A percentile compares a stretch with the other conserved stretches of the same genome.
Evolutionary conservation across 495 filamentous ascomycete species (phyloP).

Genomic region (Penicillium mononematosum): DNA sequence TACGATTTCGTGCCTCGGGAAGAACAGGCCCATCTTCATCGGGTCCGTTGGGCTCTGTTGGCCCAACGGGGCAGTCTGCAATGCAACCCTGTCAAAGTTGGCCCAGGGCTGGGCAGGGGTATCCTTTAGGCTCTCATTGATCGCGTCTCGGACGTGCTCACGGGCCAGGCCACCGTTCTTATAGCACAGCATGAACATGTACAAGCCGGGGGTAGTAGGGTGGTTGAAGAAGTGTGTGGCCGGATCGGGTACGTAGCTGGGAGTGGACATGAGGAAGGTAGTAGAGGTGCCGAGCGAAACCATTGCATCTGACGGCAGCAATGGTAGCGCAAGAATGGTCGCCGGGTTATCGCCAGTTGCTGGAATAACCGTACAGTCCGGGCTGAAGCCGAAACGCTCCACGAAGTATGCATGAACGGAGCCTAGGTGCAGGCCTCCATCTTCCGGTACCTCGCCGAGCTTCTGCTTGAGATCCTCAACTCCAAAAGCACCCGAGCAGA

Average conservation of each 20-base stretch:
- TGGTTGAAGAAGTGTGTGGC: slow-evolving; percentile 90
- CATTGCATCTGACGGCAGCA: slow-evolving; percentile 85
- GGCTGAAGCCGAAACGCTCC: slow-evolving; percentile 71
- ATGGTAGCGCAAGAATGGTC: slow-evolving; percentile 85
- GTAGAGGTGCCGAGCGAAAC: slow-evolving; percentile 93
- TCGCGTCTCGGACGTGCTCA: slow-evolving; percentile 77
- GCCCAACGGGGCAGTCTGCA: slow-evolving; percentile 65
- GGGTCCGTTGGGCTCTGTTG: slow-evolving; percentile 49
- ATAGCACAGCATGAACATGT: slow-evolving; percentile 99
- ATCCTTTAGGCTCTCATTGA: slow-evolving; percentile 48
- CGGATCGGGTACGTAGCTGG: slow-evolving; percentile 81
- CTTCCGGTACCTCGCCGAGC: slow-evolving; percentile 74
- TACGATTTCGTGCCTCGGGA: slow-evolving; percentile 93
- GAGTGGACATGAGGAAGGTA: slow-evolving; percentile 95
- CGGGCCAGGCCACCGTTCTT: slow-evolving; percentile 95
- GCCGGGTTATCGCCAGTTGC: slow-evolving; percentile 97
- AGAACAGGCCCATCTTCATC: slow-evolving; percentile 86
- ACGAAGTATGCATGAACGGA: slow-evolving; percentile 72
- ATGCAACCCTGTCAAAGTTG: slow-evolving; percentile 67
- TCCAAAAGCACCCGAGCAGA: slow-evolving; percentile 70
- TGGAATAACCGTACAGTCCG: slow-evolving; percentile 71
- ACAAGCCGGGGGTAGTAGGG: slow-evolving; percentile 74
- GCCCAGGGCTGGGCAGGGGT: slow-evolving; percentile 60
- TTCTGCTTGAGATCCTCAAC: slow-evolving; percentile 69
- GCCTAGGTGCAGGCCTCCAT: slow-evolving; percentile 79